Percentiles rank a stretch among this genome's conserved stretches.
Conservation (phyloP, 495 filamentous ascomycete species). For the Massariosphaeria phaeospora region DNA sequence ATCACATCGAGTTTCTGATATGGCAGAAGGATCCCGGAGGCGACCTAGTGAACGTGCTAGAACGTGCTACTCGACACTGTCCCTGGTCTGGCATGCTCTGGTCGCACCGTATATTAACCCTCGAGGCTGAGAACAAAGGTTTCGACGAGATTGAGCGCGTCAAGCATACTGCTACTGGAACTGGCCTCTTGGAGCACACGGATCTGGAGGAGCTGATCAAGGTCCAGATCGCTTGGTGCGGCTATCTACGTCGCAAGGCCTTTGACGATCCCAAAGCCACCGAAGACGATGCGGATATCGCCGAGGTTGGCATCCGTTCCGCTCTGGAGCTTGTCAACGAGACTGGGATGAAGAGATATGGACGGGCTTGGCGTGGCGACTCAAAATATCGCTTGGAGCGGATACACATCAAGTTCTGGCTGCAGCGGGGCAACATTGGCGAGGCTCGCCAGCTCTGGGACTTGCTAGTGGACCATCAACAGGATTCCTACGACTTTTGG, state of each 20-base stretch:
- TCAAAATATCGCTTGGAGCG: constrained; percentile 81
- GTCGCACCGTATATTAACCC: constrained; percentile 78
- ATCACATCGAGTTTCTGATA: constrained; percentile 69
- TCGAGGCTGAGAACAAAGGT: constrained; percentile 66
- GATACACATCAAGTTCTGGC: constrained; percentile 85
- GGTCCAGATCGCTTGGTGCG: constrained; percentile 88
- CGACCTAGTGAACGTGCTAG: constrained; percentile 48
- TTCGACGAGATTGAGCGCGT: constrained; percentile 80
- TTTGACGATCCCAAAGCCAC: constrained; percentile 59
- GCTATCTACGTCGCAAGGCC: constrained; percentile 77
- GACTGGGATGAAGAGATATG: constrained; percentile 70
- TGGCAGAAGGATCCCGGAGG: constrained; percentile 41
- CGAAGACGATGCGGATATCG: constrained; percentile 88
- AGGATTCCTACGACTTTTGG: constrained; percentile 87
- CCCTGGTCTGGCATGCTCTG: constrained; percentile 89
- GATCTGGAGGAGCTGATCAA: constrained; percentile 83
- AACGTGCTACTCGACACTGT: constrained; percentile 78
- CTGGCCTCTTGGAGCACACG: constrained; percentile 64
- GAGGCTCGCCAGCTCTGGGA: constrained; percentile 70
- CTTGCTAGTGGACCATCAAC: constrained; percentile 60
- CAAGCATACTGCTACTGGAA: constrained; percentile 86
- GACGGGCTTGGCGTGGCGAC: constrained; percentile 73
- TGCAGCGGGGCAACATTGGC: constrained; percentile 64
- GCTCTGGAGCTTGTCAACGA: constrained; percentile 77
- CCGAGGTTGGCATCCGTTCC: constrained; percentile 81